These are phyloP conservation scores for Pleurotus sapidus DNA, from an alignment of 768 basidiomycete genomes.

Conservation along the genomic window DNA sequence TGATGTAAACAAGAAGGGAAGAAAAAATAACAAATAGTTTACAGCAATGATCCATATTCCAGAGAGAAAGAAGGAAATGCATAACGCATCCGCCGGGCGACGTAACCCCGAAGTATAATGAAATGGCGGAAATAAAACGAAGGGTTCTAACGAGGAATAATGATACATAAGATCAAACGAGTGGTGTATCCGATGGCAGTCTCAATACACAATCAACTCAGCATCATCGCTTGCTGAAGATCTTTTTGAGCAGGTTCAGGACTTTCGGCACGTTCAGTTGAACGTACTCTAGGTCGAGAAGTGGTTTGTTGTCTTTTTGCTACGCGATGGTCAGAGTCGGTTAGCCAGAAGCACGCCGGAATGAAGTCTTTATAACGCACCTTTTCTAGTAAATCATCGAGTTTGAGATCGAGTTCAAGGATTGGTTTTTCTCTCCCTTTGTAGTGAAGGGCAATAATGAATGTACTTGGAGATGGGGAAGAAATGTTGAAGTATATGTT, in stretches of 20 bases:
- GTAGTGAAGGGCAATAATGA: slow-evolving; percentile 98
- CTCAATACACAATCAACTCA: too few species aligned
- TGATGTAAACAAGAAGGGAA: too few species aligned
- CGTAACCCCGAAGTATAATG: not conserved
- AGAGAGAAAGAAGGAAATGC: not conserved
- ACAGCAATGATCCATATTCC: not conserved
- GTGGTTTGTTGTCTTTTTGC: slow-evolving; percentile 99
- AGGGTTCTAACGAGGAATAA: too few species aligned
- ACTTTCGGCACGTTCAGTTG: slow-evolving; percentile 96
- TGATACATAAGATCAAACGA: too few species aligned
- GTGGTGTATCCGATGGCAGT: too few species aligned
- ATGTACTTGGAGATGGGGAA: slow-evolving; percentile 95
- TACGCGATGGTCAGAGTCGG: slow-evolving; percentile 25
- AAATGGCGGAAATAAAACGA: not conserved
- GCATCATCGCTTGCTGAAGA: slow-evolving; percentile 79
- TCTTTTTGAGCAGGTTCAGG: slow-evolving; percentile 86
- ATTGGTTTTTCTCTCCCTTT: slow-evolving; percentile 99
- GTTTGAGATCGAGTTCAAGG: slow-evolving; percentile 98
- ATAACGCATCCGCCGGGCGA: not conserved
- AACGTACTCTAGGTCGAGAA: slow-evolving; percentile 95
- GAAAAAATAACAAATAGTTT: not conserved
- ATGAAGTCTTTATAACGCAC: slow-evolving; percentile 36
- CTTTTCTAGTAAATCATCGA: slow-evolving; percentile 96
- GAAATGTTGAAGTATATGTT: slow-evolving; percentile 99
- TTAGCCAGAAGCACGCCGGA: not conserved